Evolutionary conservation across 139 green algal genomes (phyloP), one percentile per base, ranked within the genome.

Genomic region (Chlorella sp.): DNA sequence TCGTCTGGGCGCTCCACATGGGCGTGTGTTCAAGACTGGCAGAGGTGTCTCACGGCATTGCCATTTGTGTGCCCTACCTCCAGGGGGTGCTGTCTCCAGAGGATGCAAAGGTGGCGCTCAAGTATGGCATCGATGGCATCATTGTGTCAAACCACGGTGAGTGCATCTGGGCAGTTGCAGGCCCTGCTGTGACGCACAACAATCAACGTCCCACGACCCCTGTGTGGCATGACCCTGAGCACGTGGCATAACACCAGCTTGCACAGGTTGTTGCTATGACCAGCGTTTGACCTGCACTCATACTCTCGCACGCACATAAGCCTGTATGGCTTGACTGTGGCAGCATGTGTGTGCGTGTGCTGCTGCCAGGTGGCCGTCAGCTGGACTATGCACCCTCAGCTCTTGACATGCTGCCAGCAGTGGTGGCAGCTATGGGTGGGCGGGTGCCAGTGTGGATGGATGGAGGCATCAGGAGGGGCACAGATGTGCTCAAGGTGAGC

Each of bases 401-500:
- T 0, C 70, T 98, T 29, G 83, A 94, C 60, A 72, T 88, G 72
- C 75, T 98, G 67, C 88, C 89, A 5, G 73, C 73, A 6, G 74
- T 97, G n/a, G 80, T 89, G 17, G 73, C 69, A n/a, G 89, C 84
- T 14, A 91, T 97, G 33, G 50, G 72, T 1, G 83, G 87, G 1
- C 62, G 76, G 0, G 76, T 97, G 17, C 91, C 93, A 3, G 72
- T 99, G 23, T 77, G 97, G 20, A 80, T 99, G 74, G 85, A 87
- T 62, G 94, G 94, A 0, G 93, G 93, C 29, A 67, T 99, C 5
- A 83, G 93, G 10, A 60, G 94, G 2, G 94, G 94, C 24, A 97
- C 90, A 1, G 95, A 98, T 71, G 88, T 94, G 17, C 36, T 98
- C 60, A 98, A 98, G 81, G n/a, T n/a, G n/a, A n/a, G n/a, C n/a